Base-by-base conservation (phyloP, 106 monocot genomes). In the Acanthochlamys bracteata region DNA sequence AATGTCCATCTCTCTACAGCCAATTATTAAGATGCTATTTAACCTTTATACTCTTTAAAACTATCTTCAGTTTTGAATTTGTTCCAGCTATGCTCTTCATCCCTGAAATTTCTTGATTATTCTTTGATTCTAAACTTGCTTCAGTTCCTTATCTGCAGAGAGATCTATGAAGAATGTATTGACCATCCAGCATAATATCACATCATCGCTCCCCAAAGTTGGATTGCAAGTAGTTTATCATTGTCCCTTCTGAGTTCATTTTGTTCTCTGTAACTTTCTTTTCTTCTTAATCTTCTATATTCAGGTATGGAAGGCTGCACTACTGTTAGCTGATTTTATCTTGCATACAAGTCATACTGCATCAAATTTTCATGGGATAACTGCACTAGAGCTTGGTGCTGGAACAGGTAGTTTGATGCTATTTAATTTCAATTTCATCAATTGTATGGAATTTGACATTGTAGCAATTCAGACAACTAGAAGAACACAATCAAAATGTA, bases 221-320 rank as follows among this genome's bases (percentile, higher is more conserved):
- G 95, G 95, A 59, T 68, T 96, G 25, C 95, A 96, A 80, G 94
- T 90, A 74, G n/a, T n/a, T n/a, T n/a, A n/a, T n/a, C n/a, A n/a
- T n/a, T n/a, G n/a, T n/a, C n/a, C n/a, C n/a, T n/a, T n/a, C n/a
- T n/a, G n/a, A n/a, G n/a, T n/a, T n/a, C n/a, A n/a, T n/a, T n/a
- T n/a, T n/a, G n/a, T n/a, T n/a, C 7, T 27, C 4, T 69, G 11
- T 74, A 55, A 15, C 12, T 64, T 26, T 52, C 33, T 59, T 11
- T 45, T 39, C 53, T 51, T 59, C 12, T 43, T 20, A 17, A 20
- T 56, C 24, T 54, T 41, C 55, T 22, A 47, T 19, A 73, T 55
- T 76, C 76, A 95, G 94, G 87, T 96, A 56, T 96, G 95, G 95
- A 90, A 69, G 63, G 95, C 87, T 39, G 77, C 87, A 63, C 63